Conservation (phyloP, 352 stramenopile genomes). For the Phytophthora pluvialis region DNA sequence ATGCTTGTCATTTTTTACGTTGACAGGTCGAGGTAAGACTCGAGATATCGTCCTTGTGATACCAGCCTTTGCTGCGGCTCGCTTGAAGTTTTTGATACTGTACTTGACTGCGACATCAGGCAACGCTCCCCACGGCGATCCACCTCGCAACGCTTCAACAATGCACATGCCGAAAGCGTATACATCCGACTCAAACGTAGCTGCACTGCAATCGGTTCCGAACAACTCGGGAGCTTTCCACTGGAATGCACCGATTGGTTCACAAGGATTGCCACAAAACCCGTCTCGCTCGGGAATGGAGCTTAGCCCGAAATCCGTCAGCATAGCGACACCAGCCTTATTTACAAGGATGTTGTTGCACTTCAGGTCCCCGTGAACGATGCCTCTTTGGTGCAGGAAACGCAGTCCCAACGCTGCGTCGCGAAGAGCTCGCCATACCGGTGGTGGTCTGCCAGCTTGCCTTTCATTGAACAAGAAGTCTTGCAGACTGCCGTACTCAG, state of each 20-base stretch:
- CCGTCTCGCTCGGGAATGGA: constrained; percentile 4
- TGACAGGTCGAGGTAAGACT: constrained; percentile 11
- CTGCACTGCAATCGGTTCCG: constrained; percentile 16
- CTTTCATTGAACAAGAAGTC: constrained; percentile 26
- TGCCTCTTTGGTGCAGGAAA: constrained; percentile 31
- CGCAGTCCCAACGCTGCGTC: constrained; percentile 32
- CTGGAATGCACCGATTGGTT: constrained; percentile 21
- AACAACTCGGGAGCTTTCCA: constrained; percentile 44
- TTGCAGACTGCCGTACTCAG: constrained; percentile 17
- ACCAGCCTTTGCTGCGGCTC: background rate
- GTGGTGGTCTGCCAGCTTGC: constrained; percentile 5
- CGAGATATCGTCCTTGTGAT: constrained; percentile 9
- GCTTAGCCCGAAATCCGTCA: constrained; percentile 37
- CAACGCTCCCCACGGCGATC: constrained; percentile 28
- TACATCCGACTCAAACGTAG: constrained; percentile 35
- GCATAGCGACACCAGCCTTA: constrained; percentile 25
- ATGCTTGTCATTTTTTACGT: constrained; percentile 13
- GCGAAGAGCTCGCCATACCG: constrained; percentile 24
- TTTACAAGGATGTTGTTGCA: constrained; percentile 33
- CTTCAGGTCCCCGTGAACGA: constrained; percentile 36
- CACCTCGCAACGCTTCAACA: constrained; percentile 35
- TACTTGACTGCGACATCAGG: constrained; percentile 24
- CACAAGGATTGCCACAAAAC: background rate
- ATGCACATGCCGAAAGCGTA: constrained; percentile 49
- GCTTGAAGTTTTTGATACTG: constrained; percentile 10